Evolutionary conservation across 257 asterid genomes (phyloP).

Genomic region (Linaria vulgaris): DNA sequence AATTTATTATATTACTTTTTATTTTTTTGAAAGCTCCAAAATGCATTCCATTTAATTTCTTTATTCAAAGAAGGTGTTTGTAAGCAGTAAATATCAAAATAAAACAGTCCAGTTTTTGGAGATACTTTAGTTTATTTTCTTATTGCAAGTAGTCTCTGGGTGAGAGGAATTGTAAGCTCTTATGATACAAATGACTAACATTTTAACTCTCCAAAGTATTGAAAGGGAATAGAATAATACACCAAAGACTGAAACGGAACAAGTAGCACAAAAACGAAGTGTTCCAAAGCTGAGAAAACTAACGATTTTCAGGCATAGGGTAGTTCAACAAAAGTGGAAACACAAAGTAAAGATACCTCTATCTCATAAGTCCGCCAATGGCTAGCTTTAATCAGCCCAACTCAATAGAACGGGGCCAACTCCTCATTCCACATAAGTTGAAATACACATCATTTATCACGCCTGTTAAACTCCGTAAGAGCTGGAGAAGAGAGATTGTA

Average conservation of each 20-base stretch:
- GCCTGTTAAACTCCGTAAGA: neutral
- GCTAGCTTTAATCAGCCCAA: neutral
- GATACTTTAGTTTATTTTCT: too few relatives aligned
- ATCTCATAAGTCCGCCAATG: neutral
- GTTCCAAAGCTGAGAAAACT: neutral
- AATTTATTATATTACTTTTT: too few relatives aligned
- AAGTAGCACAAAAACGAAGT: neutral
- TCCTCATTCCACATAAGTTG: too few relatives aligned
- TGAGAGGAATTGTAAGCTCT: too few relatives aligned
- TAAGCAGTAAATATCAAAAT: too few relatives aligned
- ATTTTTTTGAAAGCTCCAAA: too few relatives aligned
- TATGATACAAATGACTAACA: neutral
- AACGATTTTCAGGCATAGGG: neutral
- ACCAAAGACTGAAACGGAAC: neutral
- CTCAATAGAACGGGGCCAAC: neutral
- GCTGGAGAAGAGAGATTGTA: neutral
- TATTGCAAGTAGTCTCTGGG: too few relatives aligned
- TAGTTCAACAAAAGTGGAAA: neutral
- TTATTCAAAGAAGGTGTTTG: too few relatives aligned
- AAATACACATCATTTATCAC: neutral
- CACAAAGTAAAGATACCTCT: conserved; percentile 4
- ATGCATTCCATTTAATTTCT: too few relatives aligned
- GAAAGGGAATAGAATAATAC: neutral
- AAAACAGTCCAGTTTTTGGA: neutral
- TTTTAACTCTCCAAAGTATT: neutral